phyloP scores from a whole-genome alignment of 1,139 yeast genomes.

The Geotrichum klebahnii region DNA sequence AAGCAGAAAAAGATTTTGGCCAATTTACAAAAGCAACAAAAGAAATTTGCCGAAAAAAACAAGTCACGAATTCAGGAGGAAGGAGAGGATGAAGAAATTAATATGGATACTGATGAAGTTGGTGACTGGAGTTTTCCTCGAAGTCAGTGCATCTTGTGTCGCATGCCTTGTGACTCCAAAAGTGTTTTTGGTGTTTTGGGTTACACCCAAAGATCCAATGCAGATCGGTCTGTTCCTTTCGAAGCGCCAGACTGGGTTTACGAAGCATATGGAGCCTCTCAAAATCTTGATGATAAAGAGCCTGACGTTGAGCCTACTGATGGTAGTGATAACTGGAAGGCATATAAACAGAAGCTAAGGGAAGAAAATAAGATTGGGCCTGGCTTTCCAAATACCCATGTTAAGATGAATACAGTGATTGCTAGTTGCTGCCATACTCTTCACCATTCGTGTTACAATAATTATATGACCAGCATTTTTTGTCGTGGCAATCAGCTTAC shows the following conservation, averaged over 20 bases:
- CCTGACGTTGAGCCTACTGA: constrained; percentile 36
- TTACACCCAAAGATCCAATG: constrained; percentile 56
- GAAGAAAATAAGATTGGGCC: constrained; percentile 58
- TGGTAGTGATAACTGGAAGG: constrained; percentile 39
- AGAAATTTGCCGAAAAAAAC: constrained; percentile 54
- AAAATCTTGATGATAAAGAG: constrained; percentile 45
- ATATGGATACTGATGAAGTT: constrained; percentile 41
- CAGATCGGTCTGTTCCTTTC: constrained; percentile 61
- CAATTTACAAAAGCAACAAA: constrained; percentile 69
- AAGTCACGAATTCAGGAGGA: constrained; percentile 29
- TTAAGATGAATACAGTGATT: constrained; percentile 48
- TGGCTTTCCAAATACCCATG: constrained; percentile 51
- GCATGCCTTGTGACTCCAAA: constrained; percentile 65
- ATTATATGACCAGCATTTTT: constrained; percentile 53
- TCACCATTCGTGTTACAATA: constrained; percentile 74
- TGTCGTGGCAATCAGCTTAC: constrained; percentile 67
- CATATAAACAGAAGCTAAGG: constrained; percentile 40
- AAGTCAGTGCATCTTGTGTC: constrained; percentile 81
- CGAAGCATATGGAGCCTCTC: constrained; percentile 56
- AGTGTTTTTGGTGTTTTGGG: constrained; percentile 76
- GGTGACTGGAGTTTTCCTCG: constrained; percentile 70
- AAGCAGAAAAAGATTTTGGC: constrained; percentile 71
- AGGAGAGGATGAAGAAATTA: constrained; percentile 39
- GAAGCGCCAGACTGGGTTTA: constrained; percentile 61
- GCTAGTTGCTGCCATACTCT: constrained; percentile 93